A percentile compares a stretch with the other conserved stretches of the same genome.
phyloP scores from a whole-genome alignment of 495 filamentous ascomycete species.

The Podospora pseudoanserina region DNA sequence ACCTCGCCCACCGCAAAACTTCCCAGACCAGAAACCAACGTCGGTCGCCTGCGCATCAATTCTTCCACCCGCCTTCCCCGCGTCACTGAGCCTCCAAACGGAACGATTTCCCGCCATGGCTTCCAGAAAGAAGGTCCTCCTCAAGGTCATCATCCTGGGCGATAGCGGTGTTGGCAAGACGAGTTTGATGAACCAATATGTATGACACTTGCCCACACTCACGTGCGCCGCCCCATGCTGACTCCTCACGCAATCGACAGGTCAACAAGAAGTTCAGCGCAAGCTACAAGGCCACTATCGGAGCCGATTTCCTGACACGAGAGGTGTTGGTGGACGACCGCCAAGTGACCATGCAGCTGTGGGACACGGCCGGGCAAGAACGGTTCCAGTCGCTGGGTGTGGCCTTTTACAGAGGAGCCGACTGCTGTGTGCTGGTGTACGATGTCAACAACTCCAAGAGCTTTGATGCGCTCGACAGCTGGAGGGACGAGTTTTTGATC shows the following conservation, averaged over 20 bases:
- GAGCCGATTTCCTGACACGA: conserved; percentile 97
- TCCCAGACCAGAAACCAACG: neutral
- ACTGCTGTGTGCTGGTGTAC: conserved; percentile 98
- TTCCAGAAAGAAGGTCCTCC: conserved; percentile 92
- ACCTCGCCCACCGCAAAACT: neutral
- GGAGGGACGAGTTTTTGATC: conserved; percentile 97
- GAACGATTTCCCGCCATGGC: conserved; percentile 57
- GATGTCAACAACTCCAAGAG: conserved; percentile 99
- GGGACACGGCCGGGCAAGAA: conserved; percentile 98
- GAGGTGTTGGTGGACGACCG: conserved; percentile 97
- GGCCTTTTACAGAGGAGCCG: conserved; percentile 95
- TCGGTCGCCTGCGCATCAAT: neutral
- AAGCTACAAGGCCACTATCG: conserved; percentile 99
- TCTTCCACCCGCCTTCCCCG: conserved; percentile 4
- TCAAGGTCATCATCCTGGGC: conserved; percentile 98
- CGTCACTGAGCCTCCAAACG: conserved; percentile 13
- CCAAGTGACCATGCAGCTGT: conserved; percentile 98
- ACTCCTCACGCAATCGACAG: conserved; percentile 42
- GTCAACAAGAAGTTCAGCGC: conserved; percentile 99
- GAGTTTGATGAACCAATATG: conserved; percentile 99
- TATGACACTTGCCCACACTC: conserved; percentile 41
- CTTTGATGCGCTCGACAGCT: conserved; percentile 97
- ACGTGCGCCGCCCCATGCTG: conserved; percentile 10
- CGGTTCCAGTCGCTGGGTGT: conserved; percentile 97
- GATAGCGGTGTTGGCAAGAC: conserved; percentile 99